Percentiles rank a stretch among this genome's conserved stretches.
Conservation (phyloP, 179 eudicot species). For the Camellia oleifera region DNA sequence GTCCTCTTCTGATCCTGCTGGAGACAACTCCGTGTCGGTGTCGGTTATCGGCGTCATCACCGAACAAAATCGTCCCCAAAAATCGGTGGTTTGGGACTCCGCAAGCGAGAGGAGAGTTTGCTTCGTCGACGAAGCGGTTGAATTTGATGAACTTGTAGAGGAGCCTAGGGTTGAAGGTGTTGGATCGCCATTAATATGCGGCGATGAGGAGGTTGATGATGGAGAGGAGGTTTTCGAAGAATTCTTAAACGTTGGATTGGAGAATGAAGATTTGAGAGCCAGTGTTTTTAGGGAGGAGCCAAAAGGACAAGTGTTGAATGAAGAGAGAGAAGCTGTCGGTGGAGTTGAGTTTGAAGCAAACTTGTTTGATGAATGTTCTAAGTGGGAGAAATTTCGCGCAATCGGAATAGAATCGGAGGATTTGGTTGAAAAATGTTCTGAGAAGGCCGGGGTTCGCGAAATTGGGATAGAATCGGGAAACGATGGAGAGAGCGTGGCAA, state of each 20-base stretch:
- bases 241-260: not conserved
- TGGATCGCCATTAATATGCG: not conserved
- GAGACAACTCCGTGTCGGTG: conserved; percentile 4
- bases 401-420: not conserved
- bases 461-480: not conserved
- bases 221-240: not conserved
- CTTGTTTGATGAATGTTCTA: conserved; percentile 1
- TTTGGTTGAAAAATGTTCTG: not conserved
- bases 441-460: not conserved
- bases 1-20: not conserved
- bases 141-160: not conserved
- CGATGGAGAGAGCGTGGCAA: not conserved
- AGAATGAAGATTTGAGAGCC: not conserved
- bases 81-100: not conserved
- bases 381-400: not conserved
- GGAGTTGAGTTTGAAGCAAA: conserved; percentile 7
- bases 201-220: not conserved
- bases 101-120: not conserved
- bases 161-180: not conserved
- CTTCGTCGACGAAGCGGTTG: not conserved
- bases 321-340: not conserved
- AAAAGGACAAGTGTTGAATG: not conserved
- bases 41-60: not conserved
- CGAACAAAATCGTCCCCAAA: not conserved
- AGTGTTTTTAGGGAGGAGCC: not conserved